A percentile compares a stretch with the other conserved stretches of the same genome.
Conservation (phyloP, 208 protist genomes). For the Trypanosomatidae sp. region DNA sequence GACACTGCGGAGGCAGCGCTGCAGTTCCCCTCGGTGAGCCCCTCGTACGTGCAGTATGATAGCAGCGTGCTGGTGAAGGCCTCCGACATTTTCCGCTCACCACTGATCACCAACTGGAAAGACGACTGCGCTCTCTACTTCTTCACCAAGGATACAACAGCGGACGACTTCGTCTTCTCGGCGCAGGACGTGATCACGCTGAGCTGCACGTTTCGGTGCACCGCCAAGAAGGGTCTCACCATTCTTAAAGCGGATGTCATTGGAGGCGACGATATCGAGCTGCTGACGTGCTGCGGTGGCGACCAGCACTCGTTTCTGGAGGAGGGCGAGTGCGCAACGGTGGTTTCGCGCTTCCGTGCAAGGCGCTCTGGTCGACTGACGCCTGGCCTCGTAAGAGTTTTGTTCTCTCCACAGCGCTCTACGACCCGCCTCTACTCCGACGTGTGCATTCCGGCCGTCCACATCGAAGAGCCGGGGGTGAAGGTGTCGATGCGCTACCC, state of each 20-base stretch:
- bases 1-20: slow-evolving; percentile 2
- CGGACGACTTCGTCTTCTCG: slow-evolving; percentile 25
- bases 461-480: slow-evolving; percentile 35
- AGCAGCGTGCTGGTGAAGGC: slow-evolving; percentile 39
- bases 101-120: slow-evolving; percentile 24
- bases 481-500: slow-evolving; percentile 37
- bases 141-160: slow-evolving; percentile 24
- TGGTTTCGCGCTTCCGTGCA: slow-evolving; percentile 38
- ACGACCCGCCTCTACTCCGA: slow-evolving; percentile 40
- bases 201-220: slow-evolving; percentile 45
- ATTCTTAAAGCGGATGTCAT: slow-evolving; percentile 46
- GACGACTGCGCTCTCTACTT: slow-evolving; percentile 44
- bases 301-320: slow-evolving; percentile 42
- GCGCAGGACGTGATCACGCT: slow-evolving; percentile 37
- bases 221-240: slow-evolving; percentile 40
- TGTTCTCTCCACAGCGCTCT: slow-evolving; percentile 30
- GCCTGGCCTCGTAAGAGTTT: slow-evolving; percentile 55
- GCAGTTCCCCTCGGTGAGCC: slow-evolving; percentile 21
- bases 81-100: slow-evolving; percentile 22
- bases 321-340: slow-evolving; percentile 50
- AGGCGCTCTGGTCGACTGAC: slow-evolving; percentile 24
- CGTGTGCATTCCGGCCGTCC: slow-evolving; percentile 50
- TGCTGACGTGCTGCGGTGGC: slow-evolving; percentile 35
- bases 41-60: slow-evolving; percentile 33
- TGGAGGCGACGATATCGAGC: slow-evolving; percentile 28